A percentile compares a stretch with the other conserved stretches of the same genome.
These are phyloP conservation scores for Poterioochromonas sp. DNA, from an alignment of 352 stramenopile species.

Conservation along the genomic window DNA sequence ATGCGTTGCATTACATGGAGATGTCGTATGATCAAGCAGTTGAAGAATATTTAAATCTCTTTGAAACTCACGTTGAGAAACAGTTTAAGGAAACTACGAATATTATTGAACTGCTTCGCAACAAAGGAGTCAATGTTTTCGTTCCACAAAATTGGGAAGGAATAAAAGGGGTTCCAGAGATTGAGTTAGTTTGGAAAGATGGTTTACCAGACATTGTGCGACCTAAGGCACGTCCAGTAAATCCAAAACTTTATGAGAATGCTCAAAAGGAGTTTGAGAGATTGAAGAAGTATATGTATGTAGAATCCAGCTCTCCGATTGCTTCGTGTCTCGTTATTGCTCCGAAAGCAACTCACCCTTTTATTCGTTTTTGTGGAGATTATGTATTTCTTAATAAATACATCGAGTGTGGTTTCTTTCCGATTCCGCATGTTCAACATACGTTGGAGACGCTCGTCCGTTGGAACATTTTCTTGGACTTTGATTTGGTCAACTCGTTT, in stretches of 20 bases:
- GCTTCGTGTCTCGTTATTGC: background rate
- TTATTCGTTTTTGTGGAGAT: background rate
- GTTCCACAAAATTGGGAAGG: background rate
- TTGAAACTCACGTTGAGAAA: background rate
- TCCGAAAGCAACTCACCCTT: background rate
- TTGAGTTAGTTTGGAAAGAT: background rate
- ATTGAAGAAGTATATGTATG: background rate
- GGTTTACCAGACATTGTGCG: background rate
- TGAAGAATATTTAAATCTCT: background rate
- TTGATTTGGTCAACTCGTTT: slow-evolving; percentile 19
- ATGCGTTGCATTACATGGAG: background rate
- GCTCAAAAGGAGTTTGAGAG: background rate
- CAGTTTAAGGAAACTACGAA: background rate
- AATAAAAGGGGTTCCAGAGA: background rate
- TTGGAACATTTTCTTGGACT: background rate
- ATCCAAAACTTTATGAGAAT: background rate
- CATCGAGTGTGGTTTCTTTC: background rate
- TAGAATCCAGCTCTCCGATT: background rate
- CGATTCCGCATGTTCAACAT: slow-evolving; percentile 1
- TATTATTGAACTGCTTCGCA: background rate
- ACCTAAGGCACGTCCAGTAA: background rate
- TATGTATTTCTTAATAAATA: background rate
- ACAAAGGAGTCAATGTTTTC: background rate
- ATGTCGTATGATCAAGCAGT: background rate
- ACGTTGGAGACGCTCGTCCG: background rate